A percentile compares a stretch with the other conserved stretches of the same genome.
These are phyloP conservation scores for Coelastrella sp. DNA, from an alignment of 139 green algal genomes.

Conservation along the genomic window DNA sequence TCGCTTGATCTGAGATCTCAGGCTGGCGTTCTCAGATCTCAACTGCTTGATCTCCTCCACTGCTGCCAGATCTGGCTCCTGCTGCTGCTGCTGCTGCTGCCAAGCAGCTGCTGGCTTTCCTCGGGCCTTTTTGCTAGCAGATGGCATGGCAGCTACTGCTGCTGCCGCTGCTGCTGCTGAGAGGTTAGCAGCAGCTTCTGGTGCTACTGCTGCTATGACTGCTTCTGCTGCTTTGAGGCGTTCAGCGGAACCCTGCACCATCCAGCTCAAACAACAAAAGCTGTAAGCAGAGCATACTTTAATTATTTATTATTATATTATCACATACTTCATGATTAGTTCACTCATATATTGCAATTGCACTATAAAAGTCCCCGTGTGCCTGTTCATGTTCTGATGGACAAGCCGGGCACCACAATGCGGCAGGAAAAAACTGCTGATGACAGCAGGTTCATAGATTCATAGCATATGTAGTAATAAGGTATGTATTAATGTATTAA, in stretches of 20 bases:
- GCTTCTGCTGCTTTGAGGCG: background rate
- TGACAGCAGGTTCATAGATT: too few species aligned
- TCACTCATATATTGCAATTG: background rate
- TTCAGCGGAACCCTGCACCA: background rate
- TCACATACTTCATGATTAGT: background rate
- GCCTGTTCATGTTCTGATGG: background rate
- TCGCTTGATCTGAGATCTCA: background rate
- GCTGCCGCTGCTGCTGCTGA: background rate
- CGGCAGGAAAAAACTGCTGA: too few species aligned
- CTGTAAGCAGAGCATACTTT: background rate
- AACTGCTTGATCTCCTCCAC: background rate
- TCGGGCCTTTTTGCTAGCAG: background rate
- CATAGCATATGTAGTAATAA: too few species aligned
- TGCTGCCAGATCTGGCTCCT: background rate
- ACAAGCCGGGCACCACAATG: background rate
- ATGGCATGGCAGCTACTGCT: background rate
- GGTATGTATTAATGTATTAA: too few species aligned
- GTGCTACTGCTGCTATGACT: background rate
- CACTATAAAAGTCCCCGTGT: background rate
- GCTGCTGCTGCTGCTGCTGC: slow-evolving; percentile 17
- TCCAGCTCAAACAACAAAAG: background rate
- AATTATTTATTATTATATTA: background rate
- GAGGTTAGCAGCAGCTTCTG: background rate
- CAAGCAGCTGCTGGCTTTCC: background rate
- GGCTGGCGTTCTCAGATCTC: background rate